Conservation (phyloP, 2,329 filamentous ascomycete genomes). For the Neurospora crassa region DNA sequence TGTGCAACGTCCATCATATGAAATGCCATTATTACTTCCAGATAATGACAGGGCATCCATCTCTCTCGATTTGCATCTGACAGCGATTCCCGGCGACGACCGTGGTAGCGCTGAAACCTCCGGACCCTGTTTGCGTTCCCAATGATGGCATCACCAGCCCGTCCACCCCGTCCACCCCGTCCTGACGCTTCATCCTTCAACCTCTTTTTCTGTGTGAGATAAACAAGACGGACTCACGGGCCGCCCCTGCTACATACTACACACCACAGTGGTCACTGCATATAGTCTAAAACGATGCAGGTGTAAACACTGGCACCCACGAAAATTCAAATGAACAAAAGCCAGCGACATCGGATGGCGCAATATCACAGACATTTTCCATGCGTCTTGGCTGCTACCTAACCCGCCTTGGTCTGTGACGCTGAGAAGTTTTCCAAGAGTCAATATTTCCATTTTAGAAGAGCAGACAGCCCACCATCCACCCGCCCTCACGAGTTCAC, state of each 20-base stretch:
- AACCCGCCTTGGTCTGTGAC: not conserved
- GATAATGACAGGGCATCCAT: not conserved
- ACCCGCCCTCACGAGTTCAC: not conserved
- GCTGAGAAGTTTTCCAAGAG: not conserved
- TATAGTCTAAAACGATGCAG: slow-evolving; percentile 3
- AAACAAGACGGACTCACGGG: not conserved
- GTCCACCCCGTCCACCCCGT: not conserved
- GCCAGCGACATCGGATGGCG: slow-evolving; percentile 8
- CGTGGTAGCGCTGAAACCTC: not conserved
- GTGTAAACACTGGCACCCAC: not conserved
- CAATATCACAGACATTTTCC: slow-evolving; percentile 1
- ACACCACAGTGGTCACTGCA: not conserved
- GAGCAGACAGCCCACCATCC: not conserved
- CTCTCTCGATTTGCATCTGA: not conserved
- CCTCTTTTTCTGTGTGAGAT: not conserved
- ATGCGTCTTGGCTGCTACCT: not conserved
- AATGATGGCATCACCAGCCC: not conserved
- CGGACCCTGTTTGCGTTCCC: not conserved
- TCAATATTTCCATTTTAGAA: not conserved
- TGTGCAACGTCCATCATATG: not conserved
- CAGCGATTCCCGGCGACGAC: not conserved
- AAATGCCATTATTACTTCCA: not conserved
- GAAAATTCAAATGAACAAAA: not conserved
- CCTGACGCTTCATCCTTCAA: not conserved
- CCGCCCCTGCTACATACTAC: not conserved